Evolutionary conservation across 2,329 filamentous ascomycete species (phyloP), one percentile per base, ranked within the genome.

Genomic region (Pyrenophora graminea): DNA sequence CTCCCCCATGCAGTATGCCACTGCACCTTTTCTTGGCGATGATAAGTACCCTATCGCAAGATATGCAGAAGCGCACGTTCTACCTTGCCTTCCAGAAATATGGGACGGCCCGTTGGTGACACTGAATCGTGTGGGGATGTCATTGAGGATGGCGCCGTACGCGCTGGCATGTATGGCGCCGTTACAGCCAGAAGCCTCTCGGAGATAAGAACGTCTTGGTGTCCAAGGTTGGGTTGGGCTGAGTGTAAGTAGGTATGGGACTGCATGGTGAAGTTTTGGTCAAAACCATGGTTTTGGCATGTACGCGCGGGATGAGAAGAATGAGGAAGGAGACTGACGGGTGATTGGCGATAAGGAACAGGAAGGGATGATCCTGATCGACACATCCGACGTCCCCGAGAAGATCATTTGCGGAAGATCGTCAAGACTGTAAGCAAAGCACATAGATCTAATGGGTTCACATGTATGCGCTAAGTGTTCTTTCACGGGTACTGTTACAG

Each of bases 91-190:
- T 48, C 31, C 37, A 52, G 44, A 52, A 39, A 27, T 33, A 44
- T 45, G 52, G 52, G 33, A 31, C 48, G 44, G 45, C 23, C 45
- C 44, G 48, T 21, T 25, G 9, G 23, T 1, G 33, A 15, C 3
- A 36, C 6, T 6, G 33, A 23, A 19, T 12, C n/a, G 9, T 15
- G 27, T 31, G 37, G 25, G 25, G 25, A 6, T 44, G 39, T 31
- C 10, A 23, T 33, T 43, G 40, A 40, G 43, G 49, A 39, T 48
- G 53, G 27, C 39, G 40, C 39, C 43, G 34, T 39, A 43, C 23
- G 44, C 21, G 39, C 38, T 39, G 19, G 9, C 17, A 2, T 18
- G 10, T 3, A 30, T 6, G 18, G 13, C 12, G n/a, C 21, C 6
- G 21, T 7, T 21, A 21, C 5, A 21, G 19, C 19, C 19, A 21